Evolutionary conservation across 306 rosid species (phyloP).

Genomic region (Trifolium repens): DNA sequence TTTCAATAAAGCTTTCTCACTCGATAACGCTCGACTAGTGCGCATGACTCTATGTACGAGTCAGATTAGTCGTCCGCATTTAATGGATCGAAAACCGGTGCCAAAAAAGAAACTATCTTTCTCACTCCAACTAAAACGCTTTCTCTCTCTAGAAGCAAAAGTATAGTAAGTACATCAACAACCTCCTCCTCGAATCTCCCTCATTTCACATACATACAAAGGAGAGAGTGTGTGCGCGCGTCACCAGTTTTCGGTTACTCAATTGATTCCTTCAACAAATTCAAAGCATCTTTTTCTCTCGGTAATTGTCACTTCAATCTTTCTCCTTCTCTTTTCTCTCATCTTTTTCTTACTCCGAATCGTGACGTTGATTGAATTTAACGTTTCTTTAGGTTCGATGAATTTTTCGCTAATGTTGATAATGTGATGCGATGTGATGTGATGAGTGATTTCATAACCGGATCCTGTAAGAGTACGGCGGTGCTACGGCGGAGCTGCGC

Average conservation of each 20-base stretch:
- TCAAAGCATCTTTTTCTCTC: constrained; percentile 49
- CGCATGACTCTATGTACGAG: no score
- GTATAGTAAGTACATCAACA: constrained; percentile 26
- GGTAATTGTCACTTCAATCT: constrained; percentile 64
- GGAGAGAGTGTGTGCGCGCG: constrained; percentile 20
- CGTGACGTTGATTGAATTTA: constrained; percentile 43
- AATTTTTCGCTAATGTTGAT: constrained; percentile 52
- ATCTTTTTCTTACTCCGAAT: constrained; percentile 10
- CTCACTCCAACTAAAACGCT: constrained; percentile 6
- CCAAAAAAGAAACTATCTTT: no score
- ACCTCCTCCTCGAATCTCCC: constrained; percentile 52
- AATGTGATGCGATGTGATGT: constrained; percentile 55
- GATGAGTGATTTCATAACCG: background rate
- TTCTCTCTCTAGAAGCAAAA: constrained; percentile 38
- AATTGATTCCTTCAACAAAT: constrained; percentile 69
- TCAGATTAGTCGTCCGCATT: no score
- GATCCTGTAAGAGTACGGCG: no score
- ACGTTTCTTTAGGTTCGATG: constrained; percentile 52
- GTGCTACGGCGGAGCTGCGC: no score
- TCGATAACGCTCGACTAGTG: no score
- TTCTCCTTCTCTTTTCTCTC: constrained; percentile 33
- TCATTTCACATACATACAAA: background rate
- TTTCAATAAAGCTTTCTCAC: no score
- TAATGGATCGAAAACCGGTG: no score
- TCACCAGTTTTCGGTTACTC: constrained; percentile 46